Base-by-base conservation (phyloP, 164 flowering plant genomes). In the Vitis cinerea region DNA sequence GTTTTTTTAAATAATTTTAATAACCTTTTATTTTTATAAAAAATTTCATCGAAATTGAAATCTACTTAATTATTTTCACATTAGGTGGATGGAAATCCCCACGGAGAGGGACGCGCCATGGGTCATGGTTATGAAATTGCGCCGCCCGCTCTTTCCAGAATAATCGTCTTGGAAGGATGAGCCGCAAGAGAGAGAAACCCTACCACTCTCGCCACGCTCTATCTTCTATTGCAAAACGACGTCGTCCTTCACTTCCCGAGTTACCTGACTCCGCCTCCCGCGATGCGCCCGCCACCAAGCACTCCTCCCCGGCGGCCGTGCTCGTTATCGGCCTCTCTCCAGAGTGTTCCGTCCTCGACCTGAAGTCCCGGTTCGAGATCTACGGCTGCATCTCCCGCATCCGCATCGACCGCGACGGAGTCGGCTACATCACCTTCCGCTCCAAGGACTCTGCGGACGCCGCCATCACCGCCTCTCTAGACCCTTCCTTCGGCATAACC, bases 361-460 rank as follows among this genome's bases (percentile, higher is more conserved):
- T 90, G 52, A 92, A 92, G 63, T 85, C 97, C 17, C 83, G 95
- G 59, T 87, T 94, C 76, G 88, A 88, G 84, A 85, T 90, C 77
- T 92, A 88, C 76, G 97, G 97, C 13, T 51, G 80, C 14, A 83
- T 94, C 57, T 86, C 97, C 14, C 86, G 97, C 17, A 83, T 88
- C 74, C 86, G 90, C 17, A 83, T 94, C 71, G 93, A 90, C 70
- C 81, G 79, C 15, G 77, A 75, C 16, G 87, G 83, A 5, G 72
- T 83, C 49, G 97, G 87, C 44, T 83, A 77, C 71, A 53, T 94
- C 74, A 85, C 86, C 13, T 94, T 80, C 78, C 86, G 98, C 13
- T 77, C 89, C 57, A 75, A 57, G 66, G 87, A 85, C 17, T 80
- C 93, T 10, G 97, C 94, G 9, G 84, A 82, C 10, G 81, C 85